A percentile compares a stretch with the other conserved stretches of the same genome.
phyloP scores from a whole-genome alignment of 257 asterid species.

The Catharanthus roseus region DNA sequence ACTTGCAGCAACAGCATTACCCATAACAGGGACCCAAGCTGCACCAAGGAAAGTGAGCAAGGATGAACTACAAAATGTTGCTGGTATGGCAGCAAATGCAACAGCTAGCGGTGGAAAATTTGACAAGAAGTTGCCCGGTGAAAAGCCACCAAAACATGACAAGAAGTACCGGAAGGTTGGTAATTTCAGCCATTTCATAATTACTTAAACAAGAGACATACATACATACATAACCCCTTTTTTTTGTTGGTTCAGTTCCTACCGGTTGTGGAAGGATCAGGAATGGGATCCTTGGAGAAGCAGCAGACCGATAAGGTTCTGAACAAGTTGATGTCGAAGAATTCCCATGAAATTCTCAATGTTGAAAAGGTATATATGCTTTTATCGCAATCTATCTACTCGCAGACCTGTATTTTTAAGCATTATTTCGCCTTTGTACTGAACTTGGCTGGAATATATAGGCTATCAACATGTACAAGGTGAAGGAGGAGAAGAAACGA shows the following conservation, averaged over 20 bases:
- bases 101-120: slow-evolving; percentile 99
- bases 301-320: slow-evolving; percentile 82
- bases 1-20: slow-evolving; percentile 85
- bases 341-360: slow-evolving; percentile 80
- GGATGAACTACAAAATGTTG: slow-evolving; percentile 81
- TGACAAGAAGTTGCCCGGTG: slow-evolving; percentile 91
- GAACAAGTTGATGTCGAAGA: slow-evolving; percentile 64
- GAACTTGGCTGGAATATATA: slow-evolving; percentile 23
- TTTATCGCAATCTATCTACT: background rate
- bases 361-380: slow-evolving; percentile 82
- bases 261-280: slow-evolving; percentile 90
- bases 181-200: background rate
- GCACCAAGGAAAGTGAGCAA: slow-evolving; percentile 65
- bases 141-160: slow-evolving; percentile 79
- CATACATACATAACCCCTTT: too few species aligned
- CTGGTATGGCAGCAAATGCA: slow-evolving; percentile 88
- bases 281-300: slow-evolving; percentile 78
- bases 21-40: slow-evolving; percentile 76
- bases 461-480: slow-evolving; percentile 95
- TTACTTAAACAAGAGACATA: background rate
- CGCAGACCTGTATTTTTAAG: background rate
- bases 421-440: background rate
- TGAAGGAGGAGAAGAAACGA: slow-evolving; percentile 66
- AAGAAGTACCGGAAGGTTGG: slow-evolving; percentile 89
- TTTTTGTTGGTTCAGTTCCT: slow-evolving; percentile 48